Percentiles rank a stretch among this genome's conserved stretches.
Evolutionary conservation across 768 basidiomycete genomes (phyloP).

Genomic region (Lactarius indigo): DNA sequence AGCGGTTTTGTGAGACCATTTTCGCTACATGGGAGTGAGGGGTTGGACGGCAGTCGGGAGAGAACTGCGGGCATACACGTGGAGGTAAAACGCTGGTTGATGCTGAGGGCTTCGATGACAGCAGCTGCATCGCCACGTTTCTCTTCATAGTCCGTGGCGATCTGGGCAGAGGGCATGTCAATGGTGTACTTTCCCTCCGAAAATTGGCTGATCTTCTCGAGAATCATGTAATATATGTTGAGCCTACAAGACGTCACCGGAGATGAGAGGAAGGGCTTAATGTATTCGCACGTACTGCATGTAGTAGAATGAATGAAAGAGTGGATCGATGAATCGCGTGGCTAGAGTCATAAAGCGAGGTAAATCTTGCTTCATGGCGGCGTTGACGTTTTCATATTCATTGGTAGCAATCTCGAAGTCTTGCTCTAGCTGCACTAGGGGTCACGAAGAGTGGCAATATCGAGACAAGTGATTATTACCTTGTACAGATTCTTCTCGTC

Average conservation of each 20-base stretch:
- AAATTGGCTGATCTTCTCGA: slow-evolving; percentile 91
- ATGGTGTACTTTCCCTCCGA: slow-evolving; percentile 75
- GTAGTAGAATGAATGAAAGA: slow-evolving; percentile 99
- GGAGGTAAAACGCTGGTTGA: slow-evolving; percentile 81
- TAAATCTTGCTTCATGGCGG: slow-evolving; percentile 83
- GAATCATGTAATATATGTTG: slow-evolving; percentile 89
- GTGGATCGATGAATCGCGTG: slow-evolving; percentile 88
- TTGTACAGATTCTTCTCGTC: slow-evolving; percentile 99
- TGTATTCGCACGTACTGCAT: slow-evolving; percentile 77
- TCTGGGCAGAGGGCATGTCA: slow-evolving; percentile 59
- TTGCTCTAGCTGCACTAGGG: slow-evolving; percentile 71
- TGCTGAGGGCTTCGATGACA: slow-evolving; percentile 70
- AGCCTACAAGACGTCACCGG: slow-evolving; percentile 45
- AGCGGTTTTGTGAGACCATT: slow-evolving; percentile 57
- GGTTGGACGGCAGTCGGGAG: neutral
- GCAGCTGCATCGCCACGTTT: slow-evolving; percentile 82
- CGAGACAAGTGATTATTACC: slow-evolving; percentile 40
- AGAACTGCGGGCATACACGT: slow-evolving; percentile 56
- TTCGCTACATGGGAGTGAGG: slow-evolving; percentile 44
- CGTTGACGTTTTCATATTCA: slow-evolving; percentile 93
- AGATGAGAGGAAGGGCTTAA: neutral
- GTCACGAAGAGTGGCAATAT: neutral
- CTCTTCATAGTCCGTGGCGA: slow-evolving; percentile 71
- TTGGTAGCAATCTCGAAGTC: slow-evolving; percentile 90
- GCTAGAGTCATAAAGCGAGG: slow-evolving; percentile 89